Conservation (phyloP, 2,329 filamentous ascomycete genomes). For the Penicillium rolfsii region DNA sequence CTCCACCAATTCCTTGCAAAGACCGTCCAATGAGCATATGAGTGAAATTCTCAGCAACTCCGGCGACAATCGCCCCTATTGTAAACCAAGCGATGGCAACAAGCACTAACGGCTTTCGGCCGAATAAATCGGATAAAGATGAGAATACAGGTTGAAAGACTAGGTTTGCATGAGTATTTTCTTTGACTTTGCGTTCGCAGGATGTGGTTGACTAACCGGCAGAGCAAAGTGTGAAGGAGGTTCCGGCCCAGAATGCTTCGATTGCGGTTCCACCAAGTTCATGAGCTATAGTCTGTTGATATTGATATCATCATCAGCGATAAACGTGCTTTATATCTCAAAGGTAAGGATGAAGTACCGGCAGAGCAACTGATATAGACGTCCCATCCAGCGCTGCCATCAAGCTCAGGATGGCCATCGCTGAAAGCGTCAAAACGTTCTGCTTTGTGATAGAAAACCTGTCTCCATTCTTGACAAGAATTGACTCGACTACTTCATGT, state of each 20-base stretch:
- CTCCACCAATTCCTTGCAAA: constrained; percentile 58
- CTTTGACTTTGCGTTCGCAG: too few species aligned
- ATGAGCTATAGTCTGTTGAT: constrained; percentile 51
- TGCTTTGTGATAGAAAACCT: constrained; percentile 2
- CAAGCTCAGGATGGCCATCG: constrained; percentile 55
- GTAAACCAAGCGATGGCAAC: constrained; percentile 52
- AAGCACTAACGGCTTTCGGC: constrained; percentile 51
- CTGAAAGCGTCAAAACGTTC: neutral
- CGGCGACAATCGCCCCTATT: constrained; percentile 58
- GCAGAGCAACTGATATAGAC: constrained; percentile 65
- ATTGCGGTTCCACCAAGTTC: constrained; percentile 58
- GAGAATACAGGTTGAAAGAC: constrained; percentile 7
- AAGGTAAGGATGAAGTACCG: constrained; percentile 31
- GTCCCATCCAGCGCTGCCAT: constrained; percentile 69
- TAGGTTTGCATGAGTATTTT: neutral
- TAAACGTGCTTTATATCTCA: neutral
- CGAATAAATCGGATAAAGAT: constrained; percentile 52
- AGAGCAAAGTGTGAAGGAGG: constrained; percentile 66
- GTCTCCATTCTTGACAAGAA: neutral
- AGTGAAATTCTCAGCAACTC: constrained; percentile 47
- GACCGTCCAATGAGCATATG: constrained; percentile 59
- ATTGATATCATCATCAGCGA: neutral
- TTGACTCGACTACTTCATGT: neutral
- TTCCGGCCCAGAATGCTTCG: constrained; percentile 73
- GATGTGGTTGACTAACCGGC: constrained; percentile 45